A percentile compares a stretch with the other conserved stretches of the same genome.
Conservation (phyloP, 2,329 filamentous ascomycete genomes). For the Aspergillus fischeri region DNA sequence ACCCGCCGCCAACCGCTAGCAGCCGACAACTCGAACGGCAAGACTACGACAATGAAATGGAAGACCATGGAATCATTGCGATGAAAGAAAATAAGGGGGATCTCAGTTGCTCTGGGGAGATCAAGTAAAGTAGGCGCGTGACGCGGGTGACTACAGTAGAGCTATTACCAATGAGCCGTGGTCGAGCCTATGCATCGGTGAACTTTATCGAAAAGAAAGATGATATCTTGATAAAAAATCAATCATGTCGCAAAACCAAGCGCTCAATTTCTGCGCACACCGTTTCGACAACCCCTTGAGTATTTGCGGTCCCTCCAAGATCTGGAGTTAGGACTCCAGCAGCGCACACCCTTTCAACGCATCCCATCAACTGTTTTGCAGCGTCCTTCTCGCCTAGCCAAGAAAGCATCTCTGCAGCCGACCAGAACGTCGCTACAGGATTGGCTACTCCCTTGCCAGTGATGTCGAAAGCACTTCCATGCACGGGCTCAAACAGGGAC, state of each 20-base stretch:
- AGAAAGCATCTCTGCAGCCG: slow-evolving; percentile 62
- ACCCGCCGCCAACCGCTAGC: not conserved
- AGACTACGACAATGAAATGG: not conserved
- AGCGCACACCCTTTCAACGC: slow-evolving; percentile 60
- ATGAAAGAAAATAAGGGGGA: not conserved
- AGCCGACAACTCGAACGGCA: not conserved
- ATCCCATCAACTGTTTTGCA: slow-evolving; percentile 54
- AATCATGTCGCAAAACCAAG: not conserved
- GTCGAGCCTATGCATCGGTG: not conserved
- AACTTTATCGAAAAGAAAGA: not conserved
- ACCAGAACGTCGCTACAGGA: slow-evolving; percentile 65
- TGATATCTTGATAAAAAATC: not conserved
- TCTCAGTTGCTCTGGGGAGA: not conserved
- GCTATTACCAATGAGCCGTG: not conserved
- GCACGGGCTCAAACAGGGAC: slow-evolving; percentile 60
- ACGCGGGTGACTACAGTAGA: not conserved
- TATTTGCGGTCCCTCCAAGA: slow-evolving; percentile 55
- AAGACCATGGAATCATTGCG: not conserved
- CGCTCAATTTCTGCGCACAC: slow-evolving; percentile 48
- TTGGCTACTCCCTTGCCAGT: slow-evolving; percentile 60
- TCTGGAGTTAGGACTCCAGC: slow-evolving; percentile 55
- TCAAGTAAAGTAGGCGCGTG: not conserved
- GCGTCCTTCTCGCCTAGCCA: slow-evolving; percentile 59
- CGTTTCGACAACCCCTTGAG: slow-evolving; percentile 56
- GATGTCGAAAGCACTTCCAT: slow-evolving; percentile 62